Conservation (phyloP, 2,329 filamentous ascomycete genomes). For the Diplodia mutila region DNA sequence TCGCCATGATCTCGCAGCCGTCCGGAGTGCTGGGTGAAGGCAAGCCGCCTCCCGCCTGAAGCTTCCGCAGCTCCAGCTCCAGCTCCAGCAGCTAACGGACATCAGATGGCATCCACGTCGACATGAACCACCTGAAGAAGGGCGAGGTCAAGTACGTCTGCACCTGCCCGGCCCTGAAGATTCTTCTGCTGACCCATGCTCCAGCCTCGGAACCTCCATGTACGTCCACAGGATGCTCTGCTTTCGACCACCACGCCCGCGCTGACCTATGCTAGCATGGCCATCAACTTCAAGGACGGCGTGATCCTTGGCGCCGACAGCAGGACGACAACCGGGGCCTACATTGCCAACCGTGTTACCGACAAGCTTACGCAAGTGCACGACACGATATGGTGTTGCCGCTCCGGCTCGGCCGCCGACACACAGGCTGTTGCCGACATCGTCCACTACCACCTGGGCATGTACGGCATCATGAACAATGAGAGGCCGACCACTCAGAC, state of each 20-base stretch:
- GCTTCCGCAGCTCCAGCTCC: neutral
- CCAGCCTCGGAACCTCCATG: conserved; percentile 95
- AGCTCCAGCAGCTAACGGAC: conserved; percentile 32
- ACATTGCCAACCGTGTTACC: conserved; percentile 98
- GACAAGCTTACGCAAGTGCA: conserved; percentile 99
- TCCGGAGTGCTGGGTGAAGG: conserved; percentile 46
- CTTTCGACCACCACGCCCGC: conserved; percentile 29
- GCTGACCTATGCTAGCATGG: conserved; percentile 70
- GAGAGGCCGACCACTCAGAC: conserved; percentile 92
- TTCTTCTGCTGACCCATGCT: conserved; percentile 21
- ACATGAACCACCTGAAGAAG: conserved; percentile 98
- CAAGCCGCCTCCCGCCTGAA: conserved; percentile 28
- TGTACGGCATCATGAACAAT: conserved; percentile 89
- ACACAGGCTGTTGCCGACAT: conserved; percentile 98
- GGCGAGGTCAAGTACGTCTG: conserved; percentile 92
- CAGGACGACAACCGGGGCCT: conserved; percentile 94
- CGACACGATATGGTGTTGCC: conserved; percentile 99
- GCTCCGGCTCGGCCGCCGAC: conserved; percentile 94
- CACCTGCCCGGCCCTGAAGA: neutral
- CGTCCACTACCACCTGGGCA: conserved; percentile 91
- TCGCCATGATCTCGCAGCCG: conserved; percentile 26
- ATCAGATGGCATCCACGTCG: conserved; percentile 96
- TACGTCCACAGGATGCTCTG: conserved; percentile 54
- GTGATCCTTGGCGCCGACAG: conserved; percentile 98
- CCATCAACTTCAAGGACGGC: conserved; percentile 97